Conservation (phyloP, 176 grass and related monocot genomes). For the Phragmites australis region DNA sequence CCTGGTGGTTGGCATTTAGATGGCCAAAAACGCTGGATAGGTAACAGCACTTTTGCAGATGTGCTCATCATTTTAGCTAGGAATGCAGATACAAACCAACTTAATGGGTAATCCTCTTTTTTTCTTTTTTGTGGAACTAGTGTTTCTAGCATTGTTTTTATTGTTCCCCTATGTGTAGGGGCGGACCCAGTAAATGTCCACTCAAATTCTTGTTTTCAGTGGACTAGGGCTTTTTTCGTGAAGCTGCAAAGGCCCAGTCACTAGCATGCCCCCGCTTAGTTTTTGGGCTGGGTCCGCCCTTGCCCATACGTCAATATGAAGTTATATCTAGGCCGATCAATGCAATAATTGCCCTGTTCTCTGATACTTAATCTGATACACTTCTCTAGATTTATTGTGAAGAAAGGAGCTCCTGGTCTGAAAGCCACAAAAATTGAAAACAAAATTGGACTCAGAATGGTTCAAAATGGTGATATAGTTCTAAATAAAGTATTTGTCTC, state of each 20-base stretch:
- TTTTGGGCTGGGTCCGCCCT: too few species aligned
- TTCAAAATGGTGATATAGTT: slow-evolving; percentile 93
- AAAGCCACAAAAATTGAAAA: slow-evolving; percentile 88
- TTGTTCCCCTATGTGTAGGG: too few species aligned
- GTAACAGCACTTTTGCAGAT: slow-evolving; percentile 95
- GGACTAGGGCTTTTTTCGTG: too few species aligned
- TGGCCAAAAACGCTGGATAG: slow-evolving; percentile 98
- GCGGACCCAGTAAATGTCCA: too few species aligned
- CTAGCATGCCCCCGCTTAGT: too few species aligned
- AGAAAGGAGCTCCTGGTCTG: slow-evolving; percentile 77
- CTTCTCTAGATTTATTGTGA: slow-evolving; percentile 76
- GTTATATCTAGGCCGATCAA: background rate
- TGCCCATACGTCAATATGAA: background rate
- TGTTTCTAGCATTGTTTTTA: background rate
- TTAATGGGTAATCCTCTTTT: slow-evolving; percentile 73
- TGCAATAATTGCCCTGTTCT: background rate
- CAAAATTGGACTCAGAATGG: slow-evolving; percentile 91
- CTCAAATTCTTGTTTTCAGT: too few species aligned
- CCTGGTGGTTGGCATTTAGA: slow-evolving; percentile 83
- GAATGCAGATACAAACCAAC: slow-evolving; percentile 80
- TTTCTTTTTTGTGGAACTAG: background rate
- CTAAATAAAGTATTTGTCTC: slow-evolving; percentile 85
- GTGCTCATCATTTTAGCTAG: slow-evolving; percentile 82
- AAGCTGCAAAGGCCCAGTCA: too few species aligned
- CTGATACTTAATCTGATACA: slow-evolving; percentile 17